Evolutionary conservation across 2,329 filamentous ascomycete species (phyloP).

Genomic region (Botrytis fragariae): DNA sequence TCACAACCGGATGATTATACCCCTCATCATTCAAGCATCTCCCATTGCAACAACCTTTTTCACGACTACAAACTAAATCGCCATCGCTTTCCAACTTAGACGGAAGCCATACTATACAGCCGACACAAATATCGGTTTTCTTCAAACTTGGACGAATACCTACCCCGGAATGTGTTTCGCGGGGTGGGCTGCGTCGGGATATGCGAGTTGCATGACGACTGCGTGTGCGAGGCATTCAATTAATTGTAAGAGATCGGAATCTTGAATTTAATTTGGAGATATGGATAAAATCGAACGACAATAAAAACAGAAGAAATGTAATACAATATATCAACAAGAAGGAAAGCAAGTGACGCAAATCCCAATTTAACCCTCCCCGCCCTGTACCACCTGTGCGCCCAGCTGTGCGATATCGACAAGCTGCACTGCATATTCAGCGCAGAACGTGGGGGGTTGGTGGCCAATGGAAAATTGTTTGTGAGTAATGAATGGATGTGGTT

Average conservation of each 20-base stretch:
- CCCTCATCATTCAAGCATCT: neutral
- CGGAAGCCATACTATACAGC: slow-evolving; percentile 14
- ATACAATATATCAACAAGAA: neutral
- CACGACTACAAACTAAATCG: neutral
- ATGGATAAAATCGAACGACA: neutral
- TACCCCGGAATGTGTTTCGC: neutral
- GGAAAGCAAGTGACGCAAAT: neutral
- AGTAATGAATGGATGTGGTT: neutral
- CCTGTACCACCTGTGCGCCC: neutral
- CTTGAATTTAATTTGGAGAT: neutral
- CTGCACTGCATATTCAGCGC: neutral
- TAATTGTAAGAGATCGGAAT: neutral
- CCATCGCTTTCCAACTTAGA: neutral
- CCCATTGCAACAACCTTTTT: neutral
- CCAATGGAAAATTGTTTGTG: neutral
- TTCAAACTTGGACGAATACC: neutral
- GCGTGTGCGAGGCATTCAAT: slow-evolving; percentile 6
- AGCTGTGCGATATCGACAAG: slow-evolving; percentile 1
- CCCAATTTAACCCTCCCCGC: slow-evolving; percentile 1
- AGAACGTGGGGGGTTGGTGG: neutral
- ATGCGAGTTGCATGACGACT: slow-evolving; percentile 4
- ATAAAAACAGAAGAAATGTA: no score
- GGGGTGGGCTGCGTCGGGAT: neutral
- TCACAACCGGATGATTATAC: slow-evolving; percentile 4
- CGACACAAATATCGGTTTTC: neutral